phyloP scores from a whole-genome alignment of 2,329 filamentous ascomycete species.

The Colletotrichum euphorbiae region DNA sequence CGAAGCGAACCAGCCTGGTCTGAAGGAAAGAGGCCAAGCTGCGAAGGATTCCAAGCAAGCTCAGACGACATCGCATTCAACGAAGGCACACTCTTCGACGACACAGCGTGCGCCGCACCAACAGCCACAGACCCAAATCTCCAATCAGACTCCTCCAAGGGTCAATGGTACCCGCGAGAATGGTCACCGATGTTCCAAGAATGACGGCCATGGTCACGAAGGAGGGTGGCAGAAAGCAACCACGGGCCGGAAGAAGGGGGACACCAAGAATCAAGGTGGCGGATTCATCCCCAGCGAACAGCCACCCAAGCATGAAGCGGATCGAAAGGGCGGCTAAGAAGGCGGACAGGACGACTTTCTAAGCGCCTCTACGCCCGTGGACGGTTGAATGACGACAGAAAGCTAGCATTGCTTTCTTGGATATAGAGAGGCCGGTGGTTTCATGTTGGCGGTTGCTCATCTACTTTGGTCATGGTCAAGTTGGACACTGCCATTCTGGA shows the following conservation, averaged over 20 bases:
- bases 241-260: slow-evolving; percentile 66
- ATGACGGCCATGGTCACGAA: slow-evolving; percentile 60
- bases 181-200: slow-evolving; percentile 67
- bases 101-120: slow-evolving; percentile 44
- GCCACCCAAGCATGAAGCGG: slow-evolving; percentile 67
- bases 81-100: slow-evolving; percentile 33
- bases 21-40: slow-evolving; percentile 38
- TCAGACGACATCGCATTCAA: slow-evolving; percentile 41
- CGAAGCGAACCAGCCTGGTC: slow-evolving; percentile 12
- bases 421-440: slow-evolving; percentile 18
- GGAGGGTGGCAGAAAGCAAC: slow-evolving; percentile 70
- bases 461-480: slow-evolving; percentile 15
- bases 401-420: slow-evolving; percentile 33
- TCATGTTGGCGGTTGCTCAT: neutral
- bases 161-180: slow-evolving; percentile 60
- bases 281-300: slow-evolving; percentile 59
- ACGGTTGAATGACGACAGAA: neutral
- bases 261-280: slow-evolving; percentile 60
- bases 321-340: slow-evolving; percentile 71
- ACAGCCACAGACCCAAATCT: slow-evolving; percentile 43
- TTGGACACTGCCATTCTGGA: slow-evolving; percentile 38
- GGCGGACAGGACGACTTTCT: neutral
- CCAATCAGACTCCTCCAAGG: slow-evolving; percentile 46
- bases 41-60: slow-evolving; percentile 45
- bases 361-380: no score